Evolutionary conservation across 352 stramenopile genomes (phyloP).

Genomic region (Phytophthora quininea): DNA sequence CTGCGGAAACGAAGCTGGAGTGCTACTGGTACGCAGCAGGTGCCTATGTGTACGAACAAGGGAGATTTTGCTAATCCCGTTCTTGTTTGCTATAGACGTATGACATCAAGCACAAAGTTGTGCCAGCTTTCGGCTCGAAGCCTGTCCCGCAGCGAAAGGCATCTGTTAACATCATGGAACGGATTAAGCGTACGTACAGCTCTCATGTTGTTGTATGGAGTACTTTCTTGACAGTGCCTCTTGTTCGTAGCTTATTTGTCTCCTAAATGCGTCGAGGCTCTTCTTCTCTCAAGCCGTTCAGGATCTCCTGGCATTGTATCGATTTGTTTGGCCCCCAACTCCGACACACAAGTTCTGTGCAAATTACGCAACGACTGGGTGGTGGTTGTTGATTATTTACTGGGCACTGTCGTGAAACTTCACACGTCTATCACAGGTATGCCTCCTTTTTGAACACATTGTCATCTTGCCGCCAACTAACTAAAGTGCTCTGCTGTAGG

Average conservation of each 20-base stretch:
- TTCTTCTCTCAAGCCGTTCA: slow-evolving; percentile 35
- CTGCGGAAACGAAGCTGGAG: slow-evolving; percentile 63
- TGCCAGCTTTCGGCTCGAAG: slow-evolving; percentile 72
- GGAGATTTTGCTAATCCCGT: neutral
- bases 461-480: neutral
- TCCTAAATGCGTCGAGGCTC: slow-evolving; percentile 26
- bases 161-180: slow-evolving; percentile 47
- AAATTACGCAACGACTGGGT: slow-evolving; percentile 81
- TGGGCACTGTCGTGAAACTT: slow-evolving; percentile 49
- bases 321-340: slow-evolving; percentile 43
- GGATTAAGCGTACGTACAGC: slow-evolving; percentile 52
- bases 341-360: slow-evolving; percentile 51
- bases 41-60: too few species aligned
- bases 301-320: slow-evolving; percentile 48
- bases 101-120: slow-evolving; percentile 63
- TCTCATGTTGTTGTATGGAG: neutral
- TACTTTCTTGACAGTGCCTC: neutral
- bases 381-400: slow-evolving; percentile 55
- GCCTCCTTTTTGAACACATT: too few species aligned
- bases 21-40: slow-evolving; percentile 49
- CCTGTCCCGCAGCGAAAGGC: slow-evolving; percentile 56
- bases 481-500: slow-evolving; percentile 10
- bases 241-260: slow-evolving; percentile 35
- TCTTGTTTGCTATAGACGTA: slow-evolving; percentile 46
- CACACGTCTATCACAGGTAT: slow-evolving; percentile 63